Evolutionary conservation across 495 filamentous ascomycete species (phyloP).

Genomic region (Xylaria palmicola): DNA sequence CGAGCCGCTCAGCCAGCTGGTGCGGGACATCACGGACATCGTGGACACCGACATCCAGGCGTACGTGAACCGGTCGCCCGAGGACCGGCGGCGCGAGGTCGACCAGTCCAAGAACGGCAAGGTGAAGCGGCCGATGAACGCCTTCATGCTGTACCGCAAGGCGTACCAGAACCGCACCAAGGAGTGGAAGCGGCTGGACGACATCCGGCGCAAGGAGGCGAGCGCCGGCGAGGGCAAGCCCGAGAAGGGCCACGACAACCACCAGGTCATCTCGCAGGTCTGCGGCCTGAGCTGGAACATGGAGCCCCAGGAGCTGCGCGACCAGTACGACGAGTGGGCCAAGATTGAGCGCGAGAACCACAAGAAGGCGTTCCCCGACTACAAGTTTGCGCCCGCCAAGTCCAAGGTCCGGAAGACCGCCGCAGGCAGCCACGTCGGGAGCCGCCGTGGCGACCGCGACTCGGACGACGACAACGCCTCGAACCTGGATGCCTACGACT

Average conservation of each 20-base stretch:
- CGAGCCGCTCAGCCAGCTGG: slow-evolving; percentile 75
- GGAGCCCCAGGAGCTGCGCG: slow-evolving; percentile 67
- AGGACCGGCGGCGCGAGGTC: slow-evolving; percentile 65
- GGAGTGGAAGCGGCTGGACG: slow-evolving; percentile 57
- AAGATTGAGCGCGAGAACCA: slow-evolving; percentile 84
- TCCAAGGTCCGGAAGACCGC: slow-evolving; percentile 43
- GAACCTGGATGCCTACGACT: slow-evolving; percentile 28
- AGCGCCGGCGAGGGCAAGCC: slow-evolving; percentile 8
- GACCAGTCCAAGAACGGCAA: slow-evolving; percentile 70
- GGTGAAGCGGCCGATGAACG: slow-evolving; percentile 93
- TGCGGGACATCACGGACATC: slow-evolving; percentile 58
- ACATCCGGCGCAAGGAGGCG: slow-evolving; percentile 14
- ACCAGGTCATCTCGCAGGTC: slow-evolving; percentile 85
- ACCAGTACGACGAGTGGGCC: slow-evolving; percentile 80
- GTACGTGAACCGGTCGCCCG: slow-evolving; percentile 72
- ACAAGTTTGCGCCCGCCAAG: slow-evolving; percentile 93
- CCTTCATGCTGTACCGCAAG: slow-evolving; percentile 97
- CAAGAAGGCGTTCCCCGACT: slow-evolving; percentile 79
- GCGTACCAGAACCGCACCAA: slow-evolving; percentile 88
- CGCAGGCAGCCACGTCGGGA: neutral
- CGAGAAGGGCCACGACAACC: slow-evolving; percentile 69
- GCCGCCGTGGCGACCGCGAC: slow-evolving; percentile 47
- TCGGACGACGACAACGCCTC: slow-evolving; percentile 43
- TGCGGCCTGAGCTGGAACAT: slow-evolving; percentile 84
- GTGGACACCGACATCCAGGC: slow-evolving; percentile 73